A percentile compares a stretch with the other conserved stretches of the same genome.
phyloP scores from a whole-genome alignment of 2,329 filamentous ascomycete genomes.

The Microdochium paspali region DNA sequence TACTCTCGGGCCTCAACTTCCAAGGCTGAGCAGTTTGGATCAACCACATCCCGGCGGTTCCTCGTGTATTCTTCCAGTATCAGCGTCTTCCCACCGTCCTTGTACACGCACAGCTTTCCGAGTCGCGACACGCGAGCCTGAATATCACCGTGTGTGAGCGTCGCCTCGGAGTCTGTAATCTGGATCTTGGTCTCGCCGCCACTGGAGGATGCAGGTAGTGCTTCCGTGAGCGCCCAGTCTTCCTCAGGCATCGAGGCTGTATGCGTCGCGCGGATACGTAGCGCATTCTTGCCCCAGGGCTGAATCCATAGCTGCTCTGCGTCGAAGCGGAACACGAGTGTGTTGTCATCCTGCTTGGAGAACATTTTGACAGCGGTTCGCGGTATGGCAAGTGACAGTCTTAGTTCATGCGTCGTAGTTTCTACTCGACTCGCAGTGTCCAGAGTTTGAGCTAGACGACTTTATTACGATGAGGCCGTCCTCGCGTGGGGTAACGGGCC shows the following conservation, averaged over 20 bases:
- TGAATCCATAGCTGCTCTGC: slow-evolving; percentile 38
- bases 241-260: slow-evolving; percentile 19
- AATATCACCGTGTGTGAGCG: slow-evolving; percentile 22
- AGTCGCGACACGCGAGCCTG: slow-evolving; percentile 6
- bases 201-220: slow-evolving; percentile 7
- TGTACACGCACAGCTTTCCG: slow-evolving; percentile 40
- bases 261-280: slow-evolving; percentile 37
- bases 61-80: slow-evolving; percentile 45
- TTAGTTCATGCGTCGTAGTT: too few species aligned
- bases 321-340: slow-evolving; percentile 21
- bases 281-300: slow-evolving; percentile 35
- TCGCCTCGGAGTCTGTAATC: slow-evolving; percentile 38
- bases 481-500: neutral
- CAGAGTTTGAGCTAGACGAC: too few species aligned
- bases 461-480: too few species aligned
- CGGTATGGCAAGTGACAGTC: neutral
- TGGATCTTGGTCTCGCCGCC: slow-evolving; percentile 19
- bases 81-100: slow-evolving; percentile 24
- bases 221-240: slow-evolving; percentile 28
- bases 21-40: slow-evolving; percentile 50
- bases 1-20: slow-evolving; percentile 47
- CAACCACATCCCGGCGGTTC: slow-evolving; percentile 36
- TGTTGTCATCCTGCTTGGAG: slow-evolving; percentile 8
- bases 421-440: too few species aligned
- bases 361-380: slow-evolving; percentile 9